A percentile compares a stretch with the other conserved stretches of the same genome.
These are phyloP conservation scores for Fraxinus americana DNA, from an alignment of 257 asterid genomes.

Conservation along the genomic window DNA sequence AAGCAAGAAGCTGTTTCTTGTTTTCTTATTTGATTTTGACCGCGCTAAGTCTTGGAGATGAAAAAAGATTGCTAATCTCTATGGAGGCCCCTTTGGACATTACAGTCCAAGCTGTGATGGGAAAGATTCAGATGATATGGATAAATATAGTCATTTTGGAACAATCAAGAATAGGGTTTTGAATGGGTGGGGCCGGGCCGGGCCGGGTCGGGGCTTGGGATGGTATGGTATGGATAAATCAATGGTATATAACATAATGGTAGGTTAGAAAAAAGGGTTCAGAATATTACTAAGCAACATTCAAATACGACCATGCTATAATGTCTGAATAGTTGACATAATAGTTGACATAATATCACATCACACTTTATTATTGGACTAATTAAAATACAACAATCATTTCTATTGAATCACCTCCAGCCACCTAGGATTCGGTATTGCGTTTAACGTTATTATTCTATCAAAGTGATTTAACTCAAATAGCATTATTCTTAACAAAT, in stretches of 20 bases:
- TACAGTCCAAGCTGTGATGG: slow-evolving; percentile 27
- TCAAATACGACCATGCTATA: no score
- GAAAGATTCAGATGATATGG: slow-evolving; percentile 4
- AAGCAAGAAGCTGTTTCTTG: slow-evolving; percentile 47
- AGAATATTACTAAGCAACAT: no score
- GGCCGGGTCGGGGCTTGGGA: neutral
- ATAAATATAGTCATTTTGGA: neutral
- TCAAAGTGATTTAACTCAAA: no score
- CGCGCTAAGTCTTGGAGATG: slow-evolving; percentile 21
- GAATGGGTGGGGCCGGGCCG: neutral
- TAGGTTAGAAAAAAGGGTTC: no score
- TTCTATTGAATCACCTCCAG: no score
- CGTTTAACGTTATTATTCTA: no score
- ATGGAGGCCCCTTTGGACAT: slow-evolving; percentile 35
- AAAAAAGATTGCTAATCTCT: neutral
- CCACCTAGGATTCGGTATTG: no score
- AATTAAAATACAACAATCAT: no score
- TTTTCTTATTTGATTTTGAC: slow-evolving; percentile 57
- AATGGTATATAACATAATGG: no score
- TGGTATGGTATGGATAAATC: neutral
- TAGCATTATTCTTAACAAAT: neutral
- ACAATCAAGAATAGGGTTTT: slow-evolving; percentile 27
- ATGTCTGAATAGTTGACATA: no score
- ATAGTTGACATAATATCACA: no score
- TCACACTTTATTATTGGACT: no score